phyloP scores from a whole-genome alignment of 2,329 filamentous ascomycete species.

The Alternaria ethzedia region DNA sequence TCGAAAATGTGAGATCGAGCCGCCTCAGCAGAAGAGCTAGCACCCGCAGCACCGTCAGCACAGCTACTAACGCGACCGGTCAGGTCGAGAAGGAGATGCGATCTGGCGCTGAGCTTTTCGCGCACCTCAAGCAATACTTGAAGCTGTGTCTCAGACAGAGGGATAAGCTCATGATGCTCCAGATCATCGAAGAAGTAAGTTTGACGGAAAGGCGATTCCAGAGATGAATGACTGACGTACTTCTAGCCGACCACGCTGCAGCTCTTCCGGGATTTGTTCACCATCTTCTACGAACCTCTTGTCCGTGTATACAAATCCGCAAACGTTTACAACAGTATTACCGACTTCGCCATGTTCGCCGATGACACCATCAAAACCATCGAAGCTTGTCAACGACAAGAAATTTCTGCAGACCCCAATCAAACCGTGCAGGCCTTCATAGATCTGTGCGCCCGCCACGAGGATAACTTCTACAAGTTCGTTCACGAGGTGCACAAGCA shows the following conservation, averaged over 20 bases:
- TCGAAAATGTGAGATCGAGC: constrained; percentile 70
- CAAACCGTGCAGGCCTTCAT: constrained; percentile 99
- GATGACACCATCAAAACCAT: constrained; percentile 90
- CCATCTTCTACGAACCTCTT: constrained; percentile 97
- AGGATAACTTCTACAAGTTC: constrained; percentile 98
- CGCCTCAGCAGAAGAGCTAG: constrained; percentile 43
- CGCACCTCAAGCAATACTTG: constrained; percentile 90
- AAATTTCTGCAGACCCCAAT: constrained; percentile 93
- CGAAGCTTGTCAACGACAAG: constrained; percentile 71
- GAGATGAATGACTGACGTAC: constrained; percentile 20
- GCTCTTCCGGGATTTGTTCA: constrained; percentile 93
- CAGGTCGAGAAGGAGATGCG: constrained; percentile 82
- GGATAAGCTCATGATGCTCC: constrained; percentile 97
- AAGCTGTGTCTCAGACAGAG: constrained; percentile 90
- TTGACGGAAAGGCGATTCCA: background rate
- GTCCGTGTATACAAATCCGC: constrained; percentile 98
- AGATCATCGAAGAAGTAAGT: constrained; percentile 81
- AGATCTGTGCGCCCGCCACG: constrained; percentile 91
- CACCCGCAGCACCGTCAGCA: constrained; percentile 39
- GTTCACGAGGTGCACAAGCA: constrained; percentile 97
- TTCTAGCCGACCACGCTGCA: constrained; percentile 83
- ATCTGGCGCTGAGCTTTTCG: constrained; percentile 89
- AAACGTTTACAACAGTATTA: constrained; percentile 97
- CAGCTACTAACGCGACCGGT: constrained; percentile 30
- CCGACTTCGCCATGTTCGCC: constrained; percentile 90